Percentiles rank a stretch among this genome's conserved stretches.
Conservation (phyloP, 768 basidiomycete species). For the Agaricus blazei region DNA sequence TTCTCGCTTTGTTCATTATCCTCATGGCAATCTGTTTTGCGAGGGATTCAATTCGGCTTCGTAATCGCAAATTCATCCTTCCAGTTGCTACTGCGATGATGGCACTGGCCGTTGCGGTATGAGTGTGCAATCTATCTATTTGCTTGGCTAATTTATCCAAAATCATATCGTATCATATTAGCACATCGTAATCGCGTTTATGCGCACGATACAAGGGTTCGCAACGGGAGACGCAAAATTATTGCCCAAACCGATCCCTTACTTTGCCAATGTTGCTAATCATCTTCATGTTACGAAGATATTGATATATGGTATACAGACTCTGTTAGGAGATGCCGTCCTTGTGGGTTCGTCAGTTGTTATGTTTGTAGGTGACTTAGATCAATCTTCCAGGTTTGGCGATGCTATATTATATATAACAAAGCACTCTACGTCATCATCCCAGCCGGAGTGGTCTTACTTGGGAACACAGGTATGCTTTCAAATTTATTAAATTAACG, state of each 20-base stretch:
- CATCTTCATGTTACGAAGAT: slow-evolving; percentile 1
- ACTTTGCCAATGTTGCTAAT: background rate
- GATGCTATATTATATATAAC: background rate
- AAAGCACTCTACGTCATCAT: background rate
- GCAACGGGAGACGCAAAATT: background rate
- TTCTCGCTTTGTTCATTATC: background rate
- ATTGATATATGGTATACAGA: background rate
- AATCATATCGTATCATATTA: background rate
- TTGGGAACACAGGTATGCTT: background rate
- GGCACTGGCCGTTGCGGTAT: background rate
- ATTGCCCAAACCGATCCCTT: background rate
- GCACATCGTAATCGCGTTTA: background rate
- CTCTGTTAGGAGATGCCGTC: slow-evolving; percentile 1
- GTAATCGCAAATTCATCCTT: slow-evolving; percentile 3
- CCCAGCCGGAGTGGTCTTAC: background rate
- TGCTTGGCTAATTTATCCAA: too few species aligned
- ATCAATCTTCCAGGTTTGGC: background rate
- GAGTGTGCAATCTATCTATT: background rate
- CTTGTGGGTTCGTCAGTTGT: background rate
- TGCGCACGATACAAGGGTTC: background rate
- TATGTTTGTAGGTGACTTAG: background rate
- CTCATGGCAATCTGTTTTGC: slow-evolving; percentile 2
- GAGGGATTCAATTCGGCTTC: background rate
- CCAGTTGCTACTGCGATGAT: slow-evolving; percentile 2
- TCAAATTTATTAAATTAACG: too few species aligned